Conservation (phyloP, 371 early-diverging fungal species). For the Capillidium heterosporum region DNA sequence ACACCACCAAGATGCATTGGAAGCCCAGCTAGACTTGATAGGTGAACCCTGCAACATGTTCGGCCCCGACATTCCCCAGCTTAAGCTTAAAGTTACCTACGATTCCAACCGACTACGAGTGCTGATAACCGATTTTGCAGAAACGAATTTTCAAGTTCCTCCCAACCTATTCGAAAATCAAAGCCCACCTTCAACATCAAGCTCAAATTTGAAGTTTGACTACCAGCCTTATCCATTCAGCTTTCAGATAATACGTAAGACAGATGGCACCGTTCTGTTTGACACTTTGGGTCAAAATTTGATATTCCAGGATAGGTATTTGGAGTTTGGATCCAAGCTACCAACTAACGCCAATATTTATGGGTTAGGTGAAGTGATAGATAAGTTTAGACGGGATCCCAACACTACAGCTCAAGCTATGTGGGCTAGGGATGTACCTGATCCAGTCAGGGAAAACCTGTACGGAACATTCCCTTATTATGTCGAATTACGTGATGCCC, state of each 20-base stretch:
- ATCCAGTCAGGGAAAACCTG: slow-evolving; percentile 28
- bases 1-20: background rate
- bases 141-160: slow-evolving; percentile 33
- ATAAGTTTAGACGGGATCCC: slow-evolving; percentile 23
- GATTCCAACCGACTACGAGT: slow-evolving; percentile 28
- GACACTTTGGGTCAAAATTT: slow-evolving; percentile 31
- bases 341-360: slow-evolving; percentile 38
- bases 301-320: slow-evolving; percentile 46
- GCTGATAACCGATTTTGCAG: slow-evolving; percentile 24
- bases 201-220: slow-evolving; percentile 15
- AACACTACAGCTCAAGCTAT: slow-evolving; percentile 17
- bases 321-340: slow-evolving; percentile 32
- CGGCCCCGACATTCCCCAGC: slow-evolving; percentile 21
- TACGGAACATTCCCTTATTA: slow-evolving; percentile 61
- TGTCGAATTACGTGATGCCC: slow-evolving; percentile 39
- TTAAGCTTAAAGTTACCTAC: slow-evolving; percentile 24
- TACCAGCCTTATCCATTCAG: slow-evolving; percentile 27
- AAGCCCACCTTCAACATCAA: slow-evolving; percentile 11
- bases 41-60: slow-evolving; percentile 13
- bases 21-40: slow-evolving; percentile 4
- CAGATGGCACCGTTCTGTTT: slow-evolving; percentile 26
- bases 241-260: slow-evolving; percentile 27
- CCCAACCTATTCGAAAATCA: slow-evolving; percentile 16
- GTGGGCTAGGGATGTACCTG: slow-evolving; percentile 35
- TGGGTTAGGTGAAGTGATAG: slow-evolving; percentile 46